A percentile compares a stretch with the other conserved stretches of the same genome.
phyloP scores from a whole-genome alignment of 1,284 basidiomycete species.

The Uromyces viciae-fabae region DNA sequence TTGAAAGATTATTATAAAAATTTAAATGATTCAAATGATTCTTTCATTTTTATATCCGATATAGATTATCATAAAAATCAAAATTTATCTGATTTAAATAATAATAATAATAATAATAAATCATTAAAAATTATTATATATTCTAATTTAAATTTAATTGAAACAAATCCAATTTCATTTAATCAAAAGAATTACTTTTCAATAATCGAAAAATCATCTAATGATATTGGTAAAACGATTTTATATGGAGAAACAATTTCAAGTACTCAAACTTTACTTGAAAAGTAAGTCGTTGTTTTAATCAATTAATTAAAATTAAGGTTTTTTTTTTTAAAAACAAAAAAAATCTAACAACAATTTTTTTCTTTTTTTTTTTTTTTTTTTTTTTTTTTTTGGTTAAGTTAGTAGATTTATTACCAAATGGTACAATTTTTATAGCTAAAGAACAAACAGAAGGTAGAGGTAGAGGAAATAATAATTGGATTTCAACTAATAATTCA shows the following conservation, averaged over 20 bases:
- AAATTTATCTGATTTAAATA: background rate
- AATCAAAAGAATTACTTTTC: constrained; percentile 5
- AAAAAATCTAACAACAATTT: no score
- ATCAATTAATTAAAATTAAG: background rate
- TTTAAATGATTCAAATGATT: background rate
- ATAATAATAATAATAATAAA: background rate
- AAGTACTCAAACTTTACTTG: constrained; percentile 91
- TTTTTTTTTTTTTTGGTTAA: constrained; percentile 48
- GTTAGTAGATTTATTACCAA: constrained; percentile 67
- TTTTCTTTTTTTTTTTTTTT: background rate
- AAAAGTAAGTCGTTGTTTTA: constrained; percentile 67
- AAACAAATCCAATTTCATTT: background rate
- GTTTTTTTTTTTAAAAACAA: no score
- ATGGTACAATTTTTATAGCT: constrained; percentile 75
- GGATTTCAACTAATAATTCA: constrained; percentile 88
- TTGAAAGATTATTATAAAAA: background rate
- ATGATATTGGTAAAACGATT: constrained; percentile 65
- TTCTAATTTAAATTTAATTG: background rate
- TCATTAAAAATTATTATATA: background rate
- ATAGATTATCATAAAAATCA: background rate
- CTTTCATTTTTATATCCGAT: background rate
- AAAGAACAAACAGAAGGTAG: constrained; percentile 82
- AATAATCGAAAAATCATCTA: background rate
- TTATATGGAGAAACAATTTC: constrained; percentile 85
- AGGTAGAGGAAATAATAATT: constrained; percentile 81